These are phyloP conservation scores for Candida pseudoglaebosa DNA, from an alignment of 805 yeast species.

Conservation along the genomic window DNA sequence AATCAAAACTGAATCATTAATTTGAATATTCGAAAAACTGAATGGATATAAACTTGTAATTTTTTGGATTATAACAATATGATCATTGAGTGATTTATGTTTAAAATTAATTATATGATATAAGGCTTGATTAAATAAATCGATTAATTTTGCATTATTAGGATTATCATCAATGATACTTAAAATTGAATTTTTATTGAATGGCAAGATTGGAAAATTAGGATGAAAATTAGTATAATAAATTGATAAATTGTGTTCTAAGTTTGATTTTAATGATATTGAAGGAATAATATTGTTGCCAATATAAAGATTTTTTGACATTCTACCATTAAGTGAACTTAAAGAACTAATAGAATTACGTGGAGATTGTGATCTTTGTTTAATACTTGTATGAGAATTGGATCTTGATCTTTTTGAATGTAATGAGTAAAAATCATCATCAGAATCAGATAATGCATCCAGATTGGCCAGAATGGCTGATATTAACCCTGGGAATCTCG, in stretches of 20 bases:
- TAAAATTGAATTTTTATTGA: constrained; percentile 20
- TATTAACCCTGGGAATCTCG: constrained; percentile 29
- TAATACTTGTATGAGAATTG: constrained; percentile 9
- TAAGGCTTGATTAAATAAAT: constrained; percentile 39
- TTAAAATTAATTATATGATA: constrained; percentile 35
- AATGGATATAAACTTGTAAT: constrained; percentile 35
- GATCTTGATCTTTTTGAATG: constrained; percentile 11
- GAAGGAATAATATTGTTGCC: constrained; percentile 4
- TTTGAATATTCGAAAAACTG: constrained; percentile 15
- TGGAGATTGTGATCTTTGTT: constrained; percentile 20
- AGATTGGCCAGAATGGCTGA: constrained; percentile 19
- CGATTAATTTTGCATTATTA: constrained; percentile 30
- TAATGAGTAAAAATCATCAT: constrained; percentile 32
- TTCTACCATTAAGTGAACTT: constrained; percentile 28
- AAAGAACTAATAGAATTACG: constrained; percentile 30
- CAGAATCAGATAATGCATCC: constrained; percentile 28
- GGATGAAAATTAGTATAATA: constrained; percentile 44
- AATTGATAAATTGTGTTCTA: constrained; percentile 32
- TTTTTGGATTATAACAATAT: constrained; percentile 31
- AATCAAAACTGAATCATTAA: constrained; percentile 23
- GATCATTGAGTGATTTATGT: constrained; percentile 27
- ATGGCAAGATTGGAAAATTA: constrained; percentile 45
- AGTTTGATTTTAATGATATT: constrained; percentile 10
- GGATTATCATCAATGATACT: constrained; percentile 20
- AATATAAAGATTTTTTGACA: constrained; percentile 13